Conservation (phyloP, 164 flowering plant genomes). For the Taxillus chinensis region DNA sequence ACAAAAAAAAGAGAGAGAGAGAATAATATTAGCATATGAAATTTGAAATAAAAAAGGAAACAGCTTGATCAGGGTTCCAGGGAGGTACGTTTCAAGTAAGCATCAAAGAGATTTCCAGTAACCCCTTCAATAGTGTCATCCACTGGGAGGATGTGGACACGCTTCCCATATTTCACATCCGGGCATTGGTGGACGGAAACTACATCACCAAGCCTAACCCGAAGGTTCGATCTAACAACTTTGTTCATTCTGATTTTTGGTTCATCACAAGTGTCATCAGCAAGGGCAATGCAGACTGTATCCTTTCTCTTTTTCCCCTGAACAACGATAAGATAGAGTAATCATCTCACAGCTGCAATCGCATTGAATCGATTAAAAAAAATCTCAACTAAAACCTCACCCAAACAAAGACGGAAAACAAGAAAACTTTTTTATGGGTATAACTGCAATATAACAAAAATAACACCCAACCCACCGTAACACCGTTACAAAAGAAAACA, state of each 20-base stretch:
- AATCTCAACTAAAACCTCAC: no score
- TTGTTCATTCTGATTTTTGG: slow-evolving; percentile 33
- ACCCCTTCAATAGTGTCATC: slow-evolving; percentile 38
- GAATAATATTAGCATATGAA: no score
- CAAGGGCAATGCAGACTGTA: slow-evolving; percentile 29
- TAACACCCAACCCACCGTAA: no score
- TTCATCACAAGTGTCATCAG: slow-evolving; percentile 32
- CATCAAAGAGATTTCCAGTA: slow-evolving; percentile 36
- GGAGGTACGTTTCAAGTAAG: slow-evolving; percentile 30
- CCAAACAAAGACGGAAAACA: no score
- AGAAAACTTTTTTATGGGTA: no score
- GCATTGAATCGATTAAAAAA: no score
- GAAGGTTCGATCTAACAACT: slow-evolving; percentile 28
- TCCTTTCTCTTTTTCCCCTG: slow-evolving; percentile 31
- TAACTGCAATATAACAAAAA: no score
- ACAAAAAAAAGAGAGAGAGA: no score
- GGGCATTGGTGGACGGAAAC: slow-evolving; percentile 34
- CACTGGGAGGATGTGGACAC: slow-evolving; percentile 28
- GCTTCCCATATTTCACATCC: slow-evolving; percentile 31
- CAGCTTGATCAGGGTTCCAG: neutral
- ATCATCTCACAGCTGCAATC: neutral
- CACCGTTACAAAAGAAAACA: no score
- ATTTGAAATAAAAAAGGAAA: no score
- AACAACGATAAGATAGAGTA: neutral
- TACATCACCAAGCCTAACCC: slow-evolving; percentile 35